phyloP scores from a whole-genome alignment of 129 eudicot genomes.

The Tagetes patula region DNA sequence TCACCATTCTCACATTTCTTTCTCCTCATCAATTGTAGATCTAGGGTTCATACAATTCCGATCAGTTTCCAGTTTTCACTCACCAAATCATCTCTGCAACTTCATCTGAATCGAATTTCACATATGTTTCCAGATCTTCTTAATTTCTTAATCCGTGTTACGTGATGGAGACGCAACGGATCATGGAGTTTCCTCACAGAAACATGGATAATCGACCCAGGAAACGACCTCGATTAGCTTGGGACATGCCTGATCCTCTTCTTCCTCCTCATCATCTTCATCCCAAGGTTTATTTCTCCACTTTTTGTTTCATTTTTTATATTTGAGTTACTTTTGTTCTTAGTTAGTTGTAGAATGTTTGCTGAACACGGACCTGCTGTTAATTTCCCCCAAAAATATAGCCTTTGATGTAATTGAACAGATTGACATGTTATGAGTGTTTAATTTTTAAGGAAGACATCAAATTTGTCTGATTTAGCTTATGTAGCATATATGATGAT shows the following conservation, averaged over 20 bases:
- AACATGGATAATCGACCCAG: slow-evolving; percentile 73
- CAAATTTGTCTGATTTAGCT: neutral
- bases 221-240: slow-evolving; percentile 76
- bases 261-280: slow-evolving; percentile 55
- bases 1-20: slow-evolving; percentile 26
- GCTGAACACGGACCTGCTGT: slow-evolving; percentile 11
- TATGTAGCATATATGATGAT: neutral
- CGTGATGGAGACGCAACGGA: slow-evolving; percentile 72
- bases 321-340: slow-evolving; percentile 5
- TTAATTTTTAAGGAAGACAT: neutral
- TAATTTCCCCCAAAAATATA: neutral
- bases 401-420: neutral
- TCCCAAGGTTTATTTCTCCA: slow-evolving; percentile 39
- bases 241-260: slow-evolving; percentile 67
- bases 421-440: slow-evolving; percentile 8
- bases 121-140: neutral
- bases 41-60: slow-evolving; percentile 33
- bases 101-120: neutral
- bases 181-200: slow-evolving; percentile 55
- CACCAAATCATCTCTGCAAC: neutral
- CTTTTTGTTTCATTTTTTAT: neutral
- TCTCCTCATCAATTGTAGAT: slow-evolving; percentile 7
- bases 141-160: neutral
- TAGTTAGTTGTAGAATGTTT: slow-evolving; percentile 13
- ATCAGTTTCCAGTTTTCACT: neutral